Evolutionary conservation across 75 land plant species (phyloP).

Genomic region (Isoetes taiwanensis): DNA sequence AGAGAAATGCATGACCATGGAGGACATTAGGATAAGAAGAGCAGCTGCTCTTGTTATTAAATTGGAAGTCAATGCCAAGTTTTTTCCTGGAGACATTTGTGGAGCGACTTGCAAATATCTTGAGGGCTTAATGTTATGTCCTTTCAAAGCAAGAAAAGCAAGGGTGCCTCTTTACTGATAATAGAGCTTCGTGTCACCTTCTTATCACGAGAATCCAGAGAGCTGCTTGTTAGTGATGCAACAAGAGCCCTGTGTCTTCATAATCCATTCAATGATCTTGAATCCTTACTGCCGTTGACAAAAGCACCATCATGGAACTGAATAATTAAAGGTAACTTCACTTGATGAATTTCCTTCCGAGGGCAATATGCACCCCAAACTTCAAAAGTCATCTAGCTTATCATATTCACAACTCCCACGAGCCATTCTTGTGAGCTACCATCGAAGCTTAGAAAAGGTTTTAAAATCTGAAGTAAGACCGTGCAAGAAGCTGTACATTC

Average conservation of each 20-base stretch:
- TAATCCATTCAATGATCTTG: conserved; percentile 39
- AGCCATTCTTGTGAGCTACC: no score
- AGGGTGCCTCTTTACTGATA: conserved; percentile 62
- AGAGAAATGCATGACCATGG: conserved; percentile 30
- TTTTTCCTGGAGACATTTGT: conserved; percentile 33
- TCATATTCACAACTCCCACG: no score
- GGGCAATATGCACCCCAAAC: no score
- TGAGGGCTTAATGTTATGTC: conserved; percentile 45
- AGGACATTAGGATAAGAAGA: conserved; percentile 22
- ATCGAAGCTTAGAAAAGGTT: no score
- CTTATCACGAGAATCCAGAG: conserved; percentile 27
- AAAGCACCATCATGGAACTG: conserved; percentile 94
- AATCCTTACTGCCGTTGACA: conserved; percentile 56
- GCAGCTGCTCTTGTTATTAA: conserved; percentile 23
- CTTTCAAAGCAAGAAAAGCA: conserved; percentile 36
- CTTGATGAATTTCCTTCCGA: conserved; percentile 12
- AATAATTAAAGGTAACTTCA: conserved; percentile 63
- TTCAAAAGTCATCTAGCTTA: no score
- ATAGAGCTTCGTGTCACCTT: conserved; percentile 60
- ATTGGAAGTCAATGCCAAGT: conserved; percentile 41
- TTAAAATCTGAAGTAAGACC: no score
- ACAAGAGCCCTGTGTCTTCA: conserved; percentile 55
- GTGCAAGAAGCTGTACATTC: no score
- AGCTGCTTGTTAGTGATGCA: conserved; percentile 45
- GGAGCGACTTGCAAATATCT: conserved; percentile 33